These are phyloP conservation scores for Macrolepiota dolichaula DNA, from an alignment of 768 basidiomycete genomes.

Conservation along the genomic window DNA sequence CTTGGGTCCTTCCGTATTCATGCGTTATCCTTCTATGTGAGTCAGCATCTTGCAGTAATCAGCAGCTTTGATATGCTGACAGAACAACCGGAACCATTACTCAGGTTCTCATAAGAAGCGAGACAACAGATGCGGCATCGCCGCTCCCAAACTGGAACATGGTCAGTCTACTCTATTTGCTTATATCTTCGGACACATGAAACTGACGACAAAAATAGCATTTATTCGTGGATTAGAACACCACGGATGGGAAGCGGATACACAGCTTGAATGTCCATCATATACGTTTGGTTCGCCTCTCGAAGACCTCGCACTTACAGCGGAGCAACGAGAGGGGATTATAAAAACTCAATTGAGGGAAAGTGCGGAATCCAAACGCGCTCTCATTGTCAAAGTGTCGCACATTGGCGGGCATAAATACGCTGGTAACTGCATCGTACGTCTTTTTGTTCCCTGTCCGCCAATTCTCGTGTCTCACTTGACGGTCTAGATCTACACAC, in stretches of 20 bases:
- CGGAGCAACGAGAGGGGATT: conserved; percentile 52
- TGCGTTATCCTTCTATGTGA: conserved; percentile 88
- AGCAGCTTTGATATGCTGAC: conserved; percentile 13
- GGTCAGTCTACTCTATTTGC: conserved; percentile 35
- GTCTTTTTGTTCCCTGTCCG: conserved; percentile 27
- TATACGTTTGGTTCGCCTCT: conserved; percentile 48
- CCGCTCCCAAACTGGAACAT: conserved; percentile 79
- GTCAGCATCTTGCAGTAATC: conserved; percentile 23
- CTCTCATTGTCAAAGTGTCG: conserved; percentile 81
- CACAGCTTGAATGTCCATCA: conserved; percentile 60
- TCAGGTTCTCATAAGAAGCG: conserved; percentile 90
- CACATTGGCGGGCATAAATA: conserved; percentile 95
- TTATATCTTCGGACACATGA: background rate
- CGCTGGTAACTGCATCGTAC: conserved; percentile 85
- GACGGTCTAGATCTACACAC: conserved; percentile 71
- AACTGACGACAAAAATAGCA: conserved; percentile 33
- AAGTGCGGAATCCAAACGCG: conserved; percentile 57
- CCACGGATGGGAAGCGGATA: conserved; percentile 75
- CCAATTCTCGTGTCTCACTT: conserved; percentile 4
- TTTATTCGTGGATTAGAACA: conserved; percentile 60
- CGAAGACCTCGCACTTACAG: conserved; percentile 53
- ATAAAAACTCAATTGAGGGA: conserved; percentile 51
- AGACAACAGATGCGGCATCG: conserved; percentile 89
- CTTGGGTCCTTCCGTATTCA: conserved; percentile 85
- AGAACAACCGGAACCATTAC: conserved; percentile 13